Evolutionary conservation across 495 filamentous ascomycete species (phyloP).

Genomic region (Penicillium diatomitis): DNA sequence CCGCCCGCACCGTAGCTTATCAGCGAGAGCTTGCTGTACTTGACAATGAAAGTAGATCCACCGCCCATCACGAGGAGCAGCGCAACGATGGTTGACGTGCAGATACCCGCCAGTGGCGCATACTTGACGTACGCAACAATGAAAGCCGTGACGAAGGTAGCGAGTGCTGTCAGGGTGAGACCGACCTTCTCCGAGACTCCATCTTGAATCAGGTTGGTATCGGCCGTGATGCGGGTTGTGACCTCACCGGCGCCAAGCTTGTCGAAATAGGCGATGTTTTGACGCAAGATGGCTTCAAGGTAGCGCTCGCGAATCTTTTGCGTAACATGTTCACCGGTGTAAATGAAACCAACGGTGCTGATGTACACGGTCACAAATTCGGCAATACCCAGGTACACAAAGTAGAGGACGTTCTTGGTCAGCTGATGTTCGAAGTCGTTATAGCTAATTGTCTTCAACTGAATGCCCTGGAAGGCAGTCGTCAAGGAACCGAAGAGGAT

Average conservation of each 20-base stretch:
- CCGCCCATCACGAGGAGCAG: slow-evolving; percentile 66
- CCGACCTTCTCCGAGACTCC: slow-evolving; percentile 82
- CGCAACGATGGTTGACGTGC: slow-evolving; percentile 66
- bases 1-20: slow-evolving; percentile 75
- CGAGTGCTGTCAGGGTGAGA: slow-evolving; percentile 60
- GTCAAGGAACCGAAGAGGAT: slow-evolving; percentile 70
- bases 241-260: slow-evolving; percentile 87
- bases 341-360: slow-evolving; percentile 82
- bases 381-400: slow-evolving; percentile 80
- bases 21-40: slow-evolving; percentile 67
- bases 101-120: slow-evolving; percentile 77
- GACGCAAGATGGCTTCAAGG: slow-evolving; percentile 70
- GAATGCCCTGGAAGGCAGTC: slow-evolving; percentile 60
- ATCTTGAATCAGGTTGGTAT: slow-evolving; percentile 83
- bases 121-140: slow-evolving; percentile 79
- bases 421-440: slow-evolving; percentile 52
- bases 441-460: slow-evolving; percentile 34
- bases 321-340: slow-evolving; percentile 82
- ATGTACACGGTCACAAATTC: slow-evolving; percentile 78
- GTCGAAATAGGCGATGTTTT: slow-evolving; percentile 91
- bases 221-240: slow-evolving; percentile 83
- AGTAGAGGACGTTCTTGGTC: slow-evolving; percentile 65
- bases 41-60: slow-evolving; percentile 64
- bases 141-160: slow-evolving; percentile 82
- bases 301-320: slow-evolving; percentile 81